These are phyloP conservation scores for Endocalyx cinctus DNA, from an alignment of 2,329 filamentous ascomycete species.

Conservation along the genomic window DNA sequence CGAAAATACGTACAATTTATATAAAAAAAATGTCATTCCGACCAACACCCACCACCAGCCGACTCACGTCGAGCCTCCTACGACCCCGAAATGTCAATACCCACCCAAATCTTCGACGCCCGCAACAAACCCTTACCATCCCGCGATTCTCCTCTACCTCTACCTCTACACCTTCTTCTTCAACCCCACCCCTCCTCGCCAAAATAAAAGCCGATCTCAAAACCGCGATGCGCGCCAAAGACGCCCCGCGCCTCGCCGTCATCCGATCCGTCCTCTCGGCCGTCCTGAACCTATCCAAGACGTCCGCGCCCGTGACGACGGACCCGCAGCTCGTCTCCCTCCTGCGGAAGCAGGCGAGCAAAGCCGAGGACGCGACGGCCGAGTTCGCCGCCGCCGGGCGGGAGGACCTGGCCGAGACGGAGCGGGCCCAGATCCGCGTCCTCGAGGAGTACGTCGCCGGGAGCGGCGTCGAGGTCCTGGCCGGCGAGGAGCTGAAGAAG, in stretches of 20 bases:
- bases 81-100: constrained; percentile 18
- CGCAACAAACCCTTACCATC: constrained; percentile 2
- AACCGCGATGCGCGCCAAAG: constrained; percentile 61
- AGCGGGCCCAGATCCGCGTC: constrained; percentile 60
- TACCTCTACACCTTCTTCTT: constrained; percentile 6
- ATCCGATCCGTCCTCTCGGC: constrained; percentile 65
- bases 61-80: constrained; percentile 18
- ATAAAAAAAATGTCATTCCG: background rate
- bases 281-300: constrained; percentile 73
- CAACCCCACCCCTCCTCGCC: constrained; percentile 42
- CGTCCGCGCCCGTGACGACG: constrained; percentile 61
- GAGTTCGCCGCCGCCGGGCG: constrained; percentile 63
- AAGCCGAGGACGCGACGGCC: constrained; percentile 52
- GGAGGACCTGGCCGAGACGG: constrained; percentile 65
- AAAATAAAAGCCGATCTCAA: constrained; percentile 60
- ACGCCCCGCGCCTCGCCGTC: constrained; percentile 60
- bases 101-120: constrained; percentile 5
- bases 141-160: constrained; percentile 10
- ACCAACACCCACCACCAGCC: constrained; percentile 1
- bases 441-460: constrained; percentile 60
- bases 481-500: constrained; percentile 52
- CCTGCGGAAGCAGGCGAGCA: constrained; percentile 59
- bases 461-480: constrained; percentile 55
- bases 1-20: too few relatives aligned
- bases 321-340: constrained; percentile 66